Percentiles rank a stretch among this genome's conserved stretches.
Conservation (phyloP, 202 grass and related monocot genomes). For the Hordeum pubiflorum region DNA sequence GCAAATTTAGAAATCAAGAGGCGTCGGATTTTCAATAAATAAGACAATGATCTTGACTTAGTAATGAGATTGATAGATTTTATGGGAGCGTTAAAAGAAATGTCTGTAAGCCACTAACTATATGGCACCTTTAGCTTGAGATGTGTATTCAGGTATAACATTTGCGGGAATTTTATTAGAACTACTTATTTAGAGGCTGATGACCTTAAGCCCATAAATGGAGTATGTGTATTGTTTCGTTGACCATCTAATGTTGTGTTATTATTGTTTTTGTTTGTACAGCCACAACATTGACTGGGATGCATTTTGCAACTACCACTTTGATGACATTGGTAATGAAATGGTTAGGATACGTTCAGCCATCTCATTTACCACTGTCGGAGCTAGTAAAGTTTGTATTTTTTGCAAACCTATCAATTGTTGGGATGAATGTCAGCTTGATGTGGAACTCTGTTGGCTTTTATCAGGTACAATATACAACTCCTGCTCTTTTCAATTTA, state of each 20-base stretch:
- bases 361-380: conserved; percentile 44
- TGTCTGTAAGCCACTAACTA: not conserved
- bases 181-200: not conserved
- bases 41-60: not conserved
- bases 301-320: conserved; percentile 58
- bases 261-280: conserved; percentile 10
- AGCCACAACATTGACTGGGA: conserved; percentile 65
- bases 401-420: conserved; percentile 62
- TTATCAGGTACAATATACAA: conserved; percentile 47
- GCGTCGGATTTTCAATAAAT: not conserved
- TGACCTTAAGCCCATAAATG: conserved; percentile 7
- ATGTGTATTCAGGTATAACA: not conserved
- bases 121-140: not conserved
- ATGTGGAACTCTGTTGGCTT: conserved; percentile 76
- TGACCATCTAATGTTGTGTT: not conserved
- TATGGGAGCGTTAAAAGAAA: not conserved
- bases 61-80: not conserved
- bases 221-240: not conserved
- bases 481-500: conserved; percentile 3
- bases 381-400: conserved; percentile 56
- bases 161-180: not conserved
- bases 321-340: conserved; percentile 55
- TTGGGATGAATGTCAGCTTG: conserved; percentile 74
- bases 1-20: not conserved
- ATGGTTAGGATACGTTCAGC: conserved; percentile 51